Conservation (phyloP, 208 protist genomes). For the Willaertia magna region DNA sequence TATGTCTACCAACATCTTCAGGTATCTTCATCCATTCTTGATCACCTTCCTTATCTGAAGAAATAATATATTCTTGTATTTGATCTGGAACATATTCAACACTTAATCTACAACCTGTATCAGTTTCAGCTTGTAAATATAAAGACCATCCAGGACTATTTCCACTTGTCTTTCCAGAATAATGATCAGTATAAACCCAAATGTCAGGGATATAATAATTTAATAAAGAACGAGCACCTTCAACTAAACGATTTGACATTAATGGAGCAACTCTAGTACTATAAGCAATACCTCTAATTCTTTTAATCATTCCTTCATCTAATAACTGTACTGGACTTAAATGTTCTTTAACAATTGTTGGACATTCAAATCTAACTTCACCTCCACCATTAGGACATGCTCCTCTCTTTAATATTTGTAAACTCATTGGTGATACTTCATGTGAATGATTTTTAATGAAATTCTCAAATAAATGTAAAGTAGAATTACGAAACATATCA, state of each 20-base stretch:
- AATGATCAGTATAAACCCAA: slow-evolving; percentile 17
- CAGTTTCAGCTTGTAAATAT: background rate
- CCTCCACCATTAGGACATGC: slow-evolving; percentile 9
- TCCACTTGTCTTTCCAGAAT: background rate
- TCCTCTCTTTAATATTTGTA: slow-evolving; percentile 16
- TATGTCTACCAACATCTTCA: slow-evolving; percentile 5
- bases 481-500: background rate
- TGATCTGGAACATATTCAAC: background rate
- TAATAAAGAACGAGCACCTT: background rate
- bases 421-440: background rate
- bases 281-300: slow-evolving; percentile 16
- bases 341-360: background rate
- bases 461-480: background rate
- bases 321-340: slow-evolving; percentile 1
- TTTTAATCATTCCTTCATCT: slow-evolving; percentile 14
- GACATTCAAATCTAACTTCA: slow-evolving; percentile 13
- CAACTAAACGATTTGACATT: background rate
- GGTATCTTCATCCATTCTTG: background rate
- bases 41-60: background rate
- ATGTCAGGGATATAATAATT: slow-evolving; percentile 6
- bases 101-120: background rate
- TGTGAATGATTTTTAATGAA: background rate
- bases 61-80: background rate
- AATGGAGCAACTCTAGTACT: background rate
- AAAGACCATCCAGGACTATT: background rate